Evolutionary conservation across 2,329 filamentous ascomycete species (phyloP).

Genomic region (Colletotrichum lindemuthianum): DNA sequence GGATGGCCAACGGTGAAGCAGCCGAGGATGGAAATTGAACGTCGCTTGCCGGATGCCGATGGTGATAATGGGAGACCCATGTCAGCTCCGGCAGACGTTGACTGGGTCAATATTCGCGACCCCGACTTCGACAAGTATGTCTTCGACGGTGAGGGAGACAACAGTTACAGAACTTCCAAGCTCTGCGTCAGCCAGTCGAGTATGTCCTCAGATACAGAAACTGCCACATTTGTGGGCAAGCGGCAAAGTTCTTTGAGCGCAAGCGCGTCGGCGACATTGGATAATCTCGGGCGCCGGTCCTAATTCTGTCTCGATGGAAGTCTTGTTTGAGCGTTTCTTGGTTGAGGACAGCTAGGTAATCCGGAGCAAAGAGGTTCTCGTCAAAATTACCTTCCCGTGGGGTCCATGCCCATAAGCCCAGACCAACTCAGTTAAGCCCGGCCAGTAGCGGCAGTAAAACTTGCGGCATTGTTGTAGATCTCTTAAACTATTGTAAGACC

Average conservation of each 20-base stretch:
- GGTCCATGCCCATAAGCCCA: too few relatives aligned
- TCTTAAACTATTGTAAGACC: too few relatives aligned
- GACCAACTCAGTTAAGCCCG: too few relatives aligned
- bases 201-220: not conserved
- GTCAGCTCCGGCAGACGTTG: not conserved
- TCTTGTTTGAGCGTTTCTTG: not conserved
- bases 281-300: not conserved
- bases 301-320: not conserved
- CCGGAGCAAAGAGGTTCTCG: too few relatives aligned
- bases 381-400: too few relatives aligned
- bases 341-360: too few relatives aligned
- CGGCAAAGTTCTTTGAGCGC: slow-evolving; percentile 16
- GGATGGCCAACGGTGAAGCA: slow-evolving; percentile 20
- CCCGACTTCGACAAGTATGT: not conserved
- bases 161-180: not conserved
- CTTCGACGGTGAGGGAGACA: not conserved
- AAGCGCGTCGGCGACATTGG: not conserved
- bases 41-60: not conserved
- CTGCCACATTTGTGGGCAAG: slow-evolving; percentile 22
- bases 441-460: too few relatives aligned
- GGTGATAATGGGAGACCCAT: not conserved
- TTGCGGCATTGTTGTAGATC: too few relatives aligned
- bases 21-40: slow-evolving; percentile 3
- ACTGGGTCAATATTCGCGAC: slow-evolving; percentile 17
- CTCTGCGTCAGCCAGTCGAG: not conserved